Conservation (phyloP, 116 monocot species). For the Iris pallida region DNA sequence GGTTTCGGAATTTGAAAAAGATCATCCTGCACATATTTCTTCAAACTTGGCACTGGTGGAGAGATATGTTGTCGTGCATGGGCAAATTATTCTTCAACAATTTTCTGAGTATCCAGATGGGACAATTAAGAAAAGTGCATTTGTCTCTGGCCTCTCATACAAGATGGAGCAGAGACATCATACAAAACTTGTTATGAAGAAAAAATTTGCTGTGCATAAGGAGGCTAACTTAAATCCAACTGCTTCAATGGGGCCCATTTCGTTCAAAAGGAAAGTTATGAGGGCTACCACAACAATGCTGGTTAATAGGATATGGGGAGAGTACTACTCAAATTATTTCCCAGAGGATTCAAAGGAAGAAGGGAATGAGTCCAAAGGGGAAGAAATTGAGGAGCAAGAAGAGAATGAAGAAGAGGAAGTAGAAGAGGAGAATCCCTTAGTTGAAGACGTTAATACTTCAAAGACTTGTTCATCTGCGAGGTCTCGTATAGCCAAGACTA, state of each 20-base stretch:
- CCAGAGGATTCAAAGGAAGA: conserved; percentile 58
- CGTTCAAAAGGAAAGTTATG: conserved; percentile 84
- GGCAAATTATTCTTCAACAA: conserved; percentile 94
- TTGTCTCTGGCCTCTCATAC: conserved; percentile 61
- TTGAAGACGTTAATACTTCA: conserved; percentile 28
- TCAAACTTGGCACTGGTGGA: conserved; percentile 70
- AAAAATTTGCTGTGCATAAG: conserved; percentile 59
- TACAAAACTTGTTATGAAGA: conserved; percentile 81
- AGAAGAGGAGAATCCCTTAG: conserved; percentile 27
- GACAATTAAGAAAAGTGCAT: conserved; percentile 66
- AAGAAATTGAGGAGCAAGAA: conserved; percentile 50
- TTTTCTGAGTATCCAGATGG: conserved; percentile 95
- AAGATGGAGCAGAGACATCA: conserved; percentile 85
- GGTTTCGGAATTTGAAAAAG: conserved; percentile 63
- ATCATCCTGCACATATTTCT: conserved; percentile 72
- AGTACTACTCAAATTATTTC: conserved; percentile 65
- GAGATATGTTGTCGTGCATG: conserved; percentile 90
- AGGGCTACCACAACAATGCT: conserved; percentile 90
- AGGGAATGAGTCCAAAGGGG: conserved; percentile 37
- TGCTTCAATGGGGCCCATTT: conserved; percentile 56
- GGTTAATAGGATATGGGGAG: conserved; percentile 87
- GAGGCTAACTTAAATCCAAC: conserved; percentile 82
- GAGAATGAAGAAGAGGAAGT: conserved; percentile 45
- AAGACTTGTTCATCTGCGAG: conserved; percentile 22
- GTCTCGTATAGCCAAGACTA: conserved; percentile 19